A percentile compares a stretch with the other conserved stretches of the same genome.
Evolutionary conservation across 2,329 filamentous ascomycete genomes (phyloP).

Genomic region (Epichloe brachyelytri): DNA sequence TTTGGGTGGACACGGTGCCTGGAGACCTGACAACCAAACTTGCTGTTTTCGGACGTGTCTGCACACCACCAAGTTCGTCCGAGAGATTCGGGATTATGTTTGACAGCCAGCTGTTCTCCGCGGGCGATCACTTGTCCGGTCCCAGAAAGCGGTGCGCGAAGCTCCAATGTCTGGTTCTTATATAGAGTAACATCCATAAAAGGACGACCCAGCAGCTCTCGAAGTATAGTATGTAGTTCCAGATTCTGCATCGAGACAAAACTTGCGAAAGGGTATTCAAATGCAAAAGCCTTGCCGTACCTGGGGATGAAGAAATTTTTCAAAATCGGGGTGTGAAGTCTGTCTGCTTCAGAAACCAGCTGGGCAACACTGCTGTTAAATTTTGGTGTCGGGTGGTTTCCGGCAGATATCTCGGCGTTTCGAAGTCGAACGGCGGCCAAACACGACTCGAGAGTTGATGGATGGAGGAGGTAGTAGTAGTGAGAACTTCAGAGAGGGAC

Average conservation of each 20-base stretch:
- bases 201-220: too few relatives aligned
- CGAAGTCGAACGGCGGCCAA: background rate
- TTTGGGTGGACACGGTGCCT: background rate
- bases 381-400: background rate
- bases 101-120: background rate
- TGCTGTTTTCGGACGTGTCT: background rate
- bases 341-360: conserved; percentile 13
- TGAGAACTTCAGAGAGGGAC: background rate
- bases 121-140: too few relatives aligned
- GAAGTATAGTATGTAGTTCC: too few relatives aligned
- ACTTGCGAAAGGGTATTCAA: background rate
- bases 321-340: background rate
- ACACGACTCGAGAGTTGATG: background rate
- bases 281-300: background rate
- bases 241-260: too few relatives aligned
- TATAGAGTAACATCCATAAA: too few relatives aligned
- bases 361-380: conserved; percentile 8
- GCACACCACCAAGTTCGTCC: background rate
- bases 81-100: background rate
- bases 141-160: too few relatives aligned
- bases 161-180: too few relatives aligned
- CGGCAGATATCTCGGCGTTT: background rate
- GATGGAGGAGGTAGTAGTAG: background rate
- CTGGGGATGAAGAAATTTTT: background rate
- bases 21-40: background rate